These are phyloP conservation scores for Corynascus novoguineensis DNA, from an alignment of 495 filamentous ascomycete genomes.

Conservation along the genomic window DNA sequence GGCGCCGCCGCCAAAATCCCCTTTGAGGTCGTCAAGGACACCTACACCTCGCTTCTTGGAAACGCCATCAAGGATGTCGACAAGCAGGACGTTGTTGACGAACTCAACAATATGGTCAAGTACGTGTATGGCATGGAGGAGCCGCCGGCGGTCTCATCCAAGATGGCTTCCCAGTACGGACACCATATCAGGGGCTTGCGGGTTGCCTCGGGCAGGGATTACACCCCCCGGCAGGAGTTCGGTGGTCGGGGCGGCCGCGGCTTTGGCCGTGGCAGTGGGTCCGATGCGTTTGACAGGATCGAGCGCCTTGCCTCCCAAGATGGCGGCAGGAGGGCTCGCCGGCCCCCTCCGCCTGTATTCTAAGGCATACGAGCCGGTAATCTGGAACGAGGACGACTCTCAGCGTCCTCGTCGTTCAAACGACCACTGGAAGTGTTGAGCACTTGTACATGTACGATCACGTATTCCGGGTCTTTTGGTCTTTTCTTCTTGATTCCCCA, in stretches of 20 bases:
- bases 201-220: conserved; percentile 33
- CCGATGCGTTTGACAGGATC: conserved; percentile 9
- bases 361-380: not conserved
- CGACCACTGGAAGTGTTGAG: not conserved
- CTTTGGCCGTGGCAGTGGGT: conserved; percentile 14
- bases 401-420: not conserved
- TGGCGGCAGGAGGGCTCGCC: not conserved
- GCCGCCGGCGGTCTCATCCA: conserved; percentile 48
- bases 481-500: not conserved
- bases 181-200: conserved; percentile 42
- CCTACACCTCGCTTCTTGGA: conserved; percentile 50
- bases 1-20: conserved; percentile 30
- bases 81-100: conserved; percentile 40
- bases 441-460: conserved; percentile 3
- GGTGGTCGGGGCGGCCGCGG: conserved; percentile 16
- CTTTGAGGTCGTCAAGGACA: conserved; percentile 26
- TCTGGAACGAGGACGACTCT: not conserved
- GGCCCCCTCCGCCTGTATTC: not conserved
- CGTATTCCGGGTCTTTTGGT: not conserved
- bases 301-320: not conserved
- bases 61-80: conserved; percentile 32
- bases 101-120: conserved; percentile 57
- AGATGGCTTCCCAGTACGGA: conserved; percentile 40
- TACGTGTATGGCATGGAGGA: conserved; percentile 57
- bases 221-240: conserved; percentile 5